These are phyloP conservation scores for Podospora tetraspora DNA, from an alignment of 495 filamentous ascomycete genomes.

Conservation along the genomic window DNA sequence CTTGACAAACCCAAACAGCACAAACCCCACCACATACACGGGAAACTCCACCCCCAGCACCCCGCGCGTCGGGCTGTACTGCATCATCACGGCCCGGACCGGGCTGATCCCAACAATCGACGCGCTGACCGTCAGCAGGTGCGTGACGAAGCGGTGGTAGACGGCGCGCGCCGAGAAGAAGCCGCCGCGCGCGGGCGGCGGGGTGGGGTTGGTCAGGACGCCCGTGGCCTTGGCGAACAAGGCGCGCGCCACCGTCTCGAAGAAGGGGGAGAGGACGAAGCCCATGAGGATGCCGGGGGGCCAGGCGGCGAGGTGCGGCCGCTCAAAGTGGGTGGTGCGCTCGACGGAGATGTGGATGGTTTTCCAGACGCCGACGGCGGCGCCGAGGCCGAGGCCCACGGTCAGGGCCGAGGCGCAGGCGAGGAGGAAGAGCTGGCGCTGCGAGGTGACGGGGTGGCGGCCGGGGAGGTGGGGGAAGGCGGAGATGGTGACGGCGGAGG, in stretches of 20 bases:
- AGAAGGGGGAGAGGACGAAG: slow-evolving; percentile 2
- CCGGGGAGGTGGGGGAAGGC: neutral
- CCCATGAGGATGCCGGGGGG: slow-evolving; percentile 1
- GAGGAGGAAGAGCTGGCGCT: slow-evolving; percentile 1
- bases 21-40: slow-evolving; percentile 1
- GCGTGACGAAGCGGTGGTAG: neutral
- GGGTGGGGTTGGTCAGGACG: neutral
- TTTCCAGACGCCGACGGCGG: slow-evolving; percentile 6
- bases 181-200: neutral
- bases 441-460: neutral
- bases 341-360: neutral
- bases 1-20: neutral
- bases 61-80: neutral
- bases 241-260: slow-evolving; percentile 1
- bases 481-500: neutral
- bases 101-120: neutral
- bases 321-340: neutral
- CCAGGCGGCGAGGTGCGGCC: slow-evolving; percentile 2
- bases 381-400: slow-evolving; percentile 3
- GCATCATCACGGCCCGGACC: neutral
- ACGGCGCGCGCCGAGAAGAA: neutral
- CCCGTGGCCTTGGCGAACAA: neutral
- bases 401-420: neutral
- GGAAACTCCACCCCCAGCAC: slow-evolving; percentile 3
- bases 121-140: slow-evolving; percentile 4